Percentiles rank a stretch among this genome's conserved stretches.
Evolutionary conservation across 2,329 filamentous ascomycete species (phyloP).

Genomic region (Venturiaceae sp.): DNA sequence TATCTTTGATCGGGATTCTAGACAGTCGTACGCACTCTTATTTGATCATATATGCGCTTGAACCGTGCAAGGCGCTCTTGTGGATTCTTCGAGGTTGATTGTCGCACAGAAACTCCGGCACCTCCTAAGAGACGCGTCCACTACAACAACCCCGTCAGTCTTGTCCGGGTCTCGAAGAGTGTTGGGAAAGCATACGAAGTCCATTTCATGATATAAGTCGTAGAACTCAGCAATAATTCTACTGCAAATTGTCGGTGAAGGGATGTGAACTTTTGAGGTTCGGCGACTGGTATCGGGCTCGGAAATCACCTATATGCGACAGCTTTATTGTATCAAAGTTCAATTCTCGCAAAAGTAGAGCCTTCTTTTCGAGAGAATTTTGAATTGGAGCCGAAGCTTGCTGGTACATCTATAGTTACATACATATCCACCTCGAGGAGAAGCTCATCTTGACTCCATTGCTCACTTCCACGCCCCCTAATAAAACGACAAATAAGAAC

Average conservation of each 20-base stretch:
- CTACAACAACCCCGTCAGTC: conserved; percentile 22
- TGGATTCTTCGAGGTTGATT: conserved; percentile 35
- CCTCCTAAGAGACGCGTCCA: conserved; percentile 34
- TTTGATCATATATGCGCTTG: conserved; percentile 49
- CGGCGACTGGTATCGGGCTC: background rate
- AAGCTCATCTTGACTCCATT: too few species aligned
- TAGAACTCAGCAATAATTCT: background rate
- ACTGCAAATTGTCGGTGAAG: background rate
- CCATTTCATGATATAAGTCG: conserved; percentile 1
- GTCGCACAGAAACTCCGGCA: background rate
- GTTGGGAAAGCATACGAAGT: conserved; percentile 7
- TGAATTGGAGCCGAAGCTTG: too few species aligned
- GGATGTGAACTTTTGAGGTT: background rate
- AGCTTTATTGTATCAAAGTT: background rate
- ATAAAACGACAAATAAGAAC: too few species aligned
- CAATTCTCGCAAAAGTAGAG: too few species aligned
- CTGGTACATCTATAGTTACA: too few species aligned
- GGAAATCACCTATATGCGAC: background rate
- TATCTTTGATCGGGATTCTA: background rate
- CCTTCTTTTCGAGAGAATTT: too few species aligned
- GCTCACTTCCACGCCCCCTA: too few species aligned
- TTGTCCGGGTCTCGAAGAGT: background rate
- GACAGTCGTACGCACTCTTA: conserved; percentile 33
- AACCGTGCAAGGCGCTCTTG: conserved; percentile 52
- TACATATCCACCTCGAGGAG: too few species aligned